A percentile compares a stretch with the other conserved stretches of the same genome.
These are phyloP conservation scores for Colletotrichum salicis DNA, from an alignment of 2,329 filamentous ascomycete species.

Conservation along the genomic window DNA sequence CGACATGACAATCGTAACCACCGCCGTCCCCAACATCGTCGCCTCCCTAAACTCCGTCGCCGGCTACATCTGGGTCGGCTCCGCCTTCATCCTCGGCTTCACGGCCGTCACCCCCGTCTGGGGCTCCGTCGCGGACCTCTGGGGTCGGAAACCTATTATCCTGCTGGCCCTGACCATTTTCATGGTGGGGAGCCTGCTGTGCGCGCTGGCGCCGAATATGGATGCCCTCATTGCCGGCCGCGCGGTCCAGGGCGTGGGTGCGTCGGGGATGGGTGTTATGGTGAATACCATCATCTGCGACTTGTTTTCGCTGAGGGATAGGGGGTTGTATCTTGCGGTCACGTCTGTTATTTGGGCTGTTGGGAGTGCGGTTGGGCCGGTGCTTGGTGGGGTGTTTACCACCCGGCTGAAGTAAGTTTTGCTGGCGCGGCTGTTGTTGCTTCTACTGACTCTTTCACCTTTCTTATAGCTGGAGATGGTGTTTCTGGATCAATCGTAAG, in stretches of 20 bases:
- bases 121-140: slow-evolving; percentile 58
- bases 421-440: slow-evolving; percentile 49
- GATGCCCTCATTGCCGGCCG: slow-evolving; percentile 53
- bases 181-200: slow-evolving; percentile 63
- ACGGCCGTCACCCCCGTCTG: slow-evolving; percentile 42
- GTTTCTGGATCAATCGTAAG: slow-evolving; percentile 53
- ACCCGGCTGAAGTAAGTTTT: slow-evolving; percentile 56
- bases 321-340: slow-evolving; percentile 45
- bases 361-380: slow-evolving; percentile 53
- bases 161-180: slow-evolving; percentile 51
- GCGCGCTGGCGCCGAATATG: slow-evolving; percentile 56
- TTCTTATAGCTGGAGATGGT: slow-evolving; percentile 52
- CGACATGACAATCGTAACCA: slow-evolving; percentile 63
- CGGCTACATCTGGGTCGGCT: slow-evolving; percentile 57
- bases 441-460: slow-evolving; percentile 58
- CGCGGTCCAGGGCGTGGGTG: slow-evolving; percentile 57
- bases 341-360: slow-evolving; percentile 53
- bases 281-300: slow-evolving; percentile 48
- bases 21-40: slow-evolving; percentile 58
- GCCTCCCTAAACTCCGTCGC: slow-evolving; percentile 50
- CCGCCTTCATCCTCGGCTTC: slow-evolving; percentile 60
- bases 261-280: slow-evolving; percentile 58
- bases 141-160: slow-evolving; percentile 52
- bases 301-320: slow-evolving; percentile 48
- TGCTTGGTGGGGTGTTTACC: slow-evolving; percentile 56